Conservation (phyloP, 768 basidiomycete species). For the Tricholoma saponaceum region DNA sequence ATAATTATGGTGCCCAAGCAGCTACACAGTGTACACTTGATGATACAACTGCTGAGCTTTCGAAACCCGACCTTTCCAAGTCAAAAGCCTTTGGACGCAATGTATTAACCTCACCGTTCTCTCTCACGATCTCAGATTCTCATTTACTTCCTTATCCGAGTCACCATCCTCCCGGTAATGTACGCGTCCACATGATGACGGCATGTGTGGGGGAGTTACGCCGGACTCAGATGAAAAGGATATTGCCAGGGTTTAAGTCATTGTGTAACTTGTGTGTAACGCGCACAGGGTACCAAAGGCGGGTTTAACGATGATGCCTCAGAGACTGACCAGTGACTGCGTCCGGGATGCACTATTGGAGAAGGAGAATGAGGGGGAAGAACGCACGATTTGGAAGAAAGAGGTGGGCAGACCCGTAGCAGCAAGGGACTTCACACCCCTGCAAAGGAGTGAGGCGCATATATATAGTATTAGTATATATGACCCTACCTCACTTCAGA, state of each 20-base stretch:
- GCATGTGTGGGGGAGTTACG: neutral
- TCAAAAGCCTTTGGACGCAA: too few species aligned
- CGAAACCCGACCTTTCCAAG: too few species aligned
- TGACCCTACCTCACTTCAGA: neutral
- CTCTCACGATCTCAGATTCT: too few species aligned
- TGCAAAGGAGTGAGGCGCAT: neutral
- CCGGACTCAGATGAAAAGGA: neutral
- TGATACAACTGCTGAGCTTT: too few species aligned
- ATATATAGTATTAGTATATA: too few species aligned
- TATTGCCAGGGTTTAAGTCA: neutral
- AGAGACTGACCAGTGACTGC: neutral
- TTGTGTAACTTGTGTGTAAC: too few species aligned
- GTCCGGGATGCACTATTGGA: neutral
- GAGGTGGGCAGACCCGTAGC: neutral
- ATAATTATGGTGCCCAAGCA: too few species aligned
- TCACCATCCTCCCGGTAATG: conserved; percentile 7
- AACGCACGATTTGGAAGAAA: neutral
- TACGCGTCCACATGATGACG: neutral
- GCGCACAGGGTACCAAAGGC: neutral
- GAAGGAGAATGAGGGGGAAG: neutral
- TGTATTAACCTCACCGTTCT: too few species aligned
- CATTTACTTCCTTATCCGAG: neutral
- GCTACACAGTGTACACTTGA: too few species aligned
- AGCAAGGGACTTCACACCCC: neutral
- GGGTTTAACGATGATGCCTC: neutral